Percentiles rank a stretch among this genome's conserved stretches.
Evolutionary conservation across 768 basidiomycete species (phyloP).

Genomic region (Pisolithus marmoratus): DNA sequence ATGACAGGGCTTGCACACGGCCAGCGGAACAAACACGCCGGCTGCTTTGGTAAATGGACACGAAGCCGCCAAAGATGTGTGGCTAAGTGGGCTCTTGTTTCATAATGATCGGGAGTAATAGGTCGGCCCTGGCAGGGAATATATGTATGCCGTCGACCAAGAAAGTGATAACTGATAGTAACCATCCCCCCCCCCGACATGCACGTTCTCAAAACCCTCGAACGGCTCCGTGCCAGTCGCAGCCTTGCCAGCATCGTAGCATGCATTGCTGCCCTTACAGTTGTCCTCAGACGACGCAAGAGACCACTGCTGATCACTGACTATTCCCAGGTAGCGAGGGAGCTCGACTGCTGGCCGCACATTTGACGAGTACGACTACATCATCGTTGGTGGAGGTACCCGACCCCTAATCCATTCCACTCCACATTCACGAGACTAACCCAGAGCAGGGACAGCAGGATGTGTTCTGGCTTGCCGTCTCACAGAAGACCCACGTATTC

Average conservation of each 20-base stretch:
- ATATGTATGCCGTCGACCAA: too few relatives aligned
- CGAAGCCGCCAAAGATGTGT: too few relatives aligned
- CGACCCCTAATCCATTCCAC: not conserved
- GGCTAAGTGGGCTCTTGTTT: too few relatives aligned
- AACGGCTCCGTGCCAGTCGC: too few relatives aligned
- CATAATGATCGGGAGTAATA: too few relatives aligned
- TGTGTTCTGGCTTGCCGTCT: slow-evolving; percentile 41
- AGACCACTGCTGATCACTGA: slow-evolving; percentile 9
- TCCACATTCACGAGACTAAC: not conserved
- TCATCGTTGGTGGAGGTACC: slow-evolving; percentile 54
- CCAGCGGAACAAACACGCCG: too few relatives aligned
- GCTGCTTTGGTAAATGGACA: too few relatives aligned
- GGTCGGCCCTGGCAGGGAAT: too few relatives aligned
- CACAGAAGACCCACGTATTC: slow-evolving; percentile 30
- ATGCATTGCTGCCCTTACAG: slow-evolving; percentile 4
- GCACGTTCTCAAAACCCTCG: too few relatives aligned
- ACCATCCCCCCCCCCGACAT: too few relatives aligned
- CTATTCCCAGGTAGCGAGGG: slow-evolving; percentile 8
- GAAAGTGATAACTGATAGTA: too few relatives aligned
- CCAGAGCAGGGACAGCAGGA: slow-evolving; percentile 35
- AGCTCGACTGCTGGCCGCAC: not conserved
- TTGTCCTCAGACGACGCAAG: slow-evolving; percentile 2
- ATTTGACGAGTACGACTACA: slow-evolving; percentile 40
- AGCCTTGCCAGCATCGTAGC: slow-evolving; percentile 1
- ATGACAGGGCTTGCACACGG: too few relatives aligned